A percentile compares a stretch with the other conserved stretches of the same genome.
phyloP scores from a whole-genome alignment of 192 early-diverging fungal species.

The Coemansia sp. region DNA sequence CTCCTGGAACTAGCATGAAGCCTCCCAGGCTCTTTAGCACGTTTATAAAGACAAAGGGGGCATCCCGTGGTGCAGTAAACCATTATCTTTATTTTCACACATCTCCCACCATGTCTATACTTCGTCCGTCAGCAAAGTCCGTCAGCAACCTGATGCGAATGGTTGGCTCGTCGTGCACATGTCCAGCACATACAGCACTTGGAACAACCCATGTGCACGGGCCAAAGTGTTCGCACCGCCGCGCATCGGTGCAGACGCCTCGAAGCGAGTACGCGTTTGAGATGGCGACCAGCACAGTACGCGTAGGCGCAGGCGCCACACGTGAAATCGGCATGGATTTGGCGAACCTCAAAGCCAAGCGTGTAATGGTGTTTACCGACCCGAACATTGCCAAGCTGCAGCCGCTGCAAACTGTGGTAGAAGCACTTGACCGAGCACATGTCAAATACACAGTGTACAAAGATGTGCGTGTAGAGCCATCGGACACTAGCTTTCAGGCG shows the following conservation, averaged over 20 bases:
- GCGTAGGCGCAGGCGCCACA: slow-evolving; percentile 82
- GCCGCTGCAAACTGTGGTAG: slow-evolving; percentile 71
- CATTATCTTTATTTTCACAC: too few species aligned
- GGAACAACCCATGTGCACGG: slow-evolving; percentile 16
- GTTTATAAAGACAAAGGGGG: too few species aligned
- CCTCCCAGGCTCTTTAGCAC: too few species aligned
- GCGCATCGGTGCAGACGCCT: slow-evolving; percentile 25
- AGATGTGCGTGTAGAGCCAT: slow-evolving; percentile 80
- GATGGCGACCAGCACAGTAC: slow-evolving; percentile 88
- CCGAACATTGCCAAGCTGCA: slow-evolving; percentile 70
- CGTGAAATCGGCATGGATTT: slow-evolving; percentile 84
- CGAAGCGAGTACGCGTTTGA: slow-evolving; percentile 72
- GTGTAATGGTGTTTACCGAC: slow-evolving; percentile 85
- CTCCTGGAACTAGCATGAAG: too few species aligned
- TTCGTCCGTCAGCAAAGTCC: slow-evolving; percentile 32
- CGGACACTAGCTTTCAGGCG: slow-evolving; percentile 75
- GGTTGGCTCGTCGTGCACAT: slow-evolving; percentile 52
- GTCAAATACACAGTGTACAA: slow-evolving; percentile 76
- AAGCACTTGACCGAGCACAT: slow-evolving; percentile 68
- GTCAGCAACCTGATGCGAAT: slow-evolving; percentile 55
- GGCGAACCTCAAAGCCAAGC: slow-evolving; percentile 73
- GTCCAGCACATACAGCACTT: slow-evolving; percentile 42
- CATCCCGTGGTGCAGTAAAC: too few species aligned
- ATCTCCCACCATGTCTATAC: neutral
- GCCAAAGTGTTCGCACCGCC: slow-evolving; percentile 20